Base-by-base conservation (phyloP, 2,329 filamentous ascomycete species). In the Sclerotinia sclerotiorum region DNA sequence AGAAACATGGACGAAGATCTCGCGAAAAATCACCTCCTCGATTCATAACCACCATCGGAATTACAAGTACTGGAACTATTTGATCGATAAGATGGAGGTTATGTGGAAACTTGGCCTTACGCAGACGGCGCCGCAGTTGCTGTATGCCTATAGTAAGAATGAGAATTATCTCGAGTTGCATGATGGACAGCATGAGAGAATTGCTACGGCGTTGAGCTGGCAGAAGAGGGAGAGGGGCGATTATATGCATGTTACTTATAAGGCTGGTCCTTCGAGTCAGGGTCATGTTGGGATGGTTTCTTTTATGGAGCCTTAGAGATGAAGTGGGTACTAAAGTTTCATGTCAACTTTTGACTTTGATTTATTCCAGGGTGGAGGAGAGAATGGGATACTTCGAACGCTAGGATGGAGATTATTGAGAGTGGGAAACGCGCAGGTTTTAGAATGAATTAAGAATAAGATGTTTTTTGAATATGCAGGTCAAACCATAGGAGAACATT, bases 51-150 rank as follows among this genome's bases (percentile, higher is more conserved):
- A 62, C 4, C n/a, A 62, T 32, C 44, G 58, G 1, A 10, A 51
- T 2, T 62, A 51, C 6, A 11, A 24, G 29, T 62, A 35, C 29
- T 62, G 46, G 58, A 39, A 62, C 58, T 51, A 62, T 29, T 27
- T 39, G 29, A 39, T 62, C 15, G 49, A 46, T 44, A 62, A 13
- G 13, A 27, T 62, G 21, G 58, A 51, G 7, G 6, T 51, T 0
- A 19, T 27, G 58, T 62, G 58, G 58, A 39, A 10, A 15, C 8
- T 62, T 2, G n/a, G 58, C 2, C 21, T 5, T 0, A 35, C 13
- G 1, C 13, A 62, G 8, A 11, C 29, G 2, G 46, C 46, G 0
- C 46, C 58, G 7, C 58, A 51, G 21, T 8, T 51, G 0, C 46
- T 62, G 0, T 62, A 39, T 2, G 58, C 19, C 27, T 27, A 19